Base-by-base conservation (phyloP, 2,329 filamentous ascomycete genomes). In the Fusarium neocosmosporiellum region DNA sequence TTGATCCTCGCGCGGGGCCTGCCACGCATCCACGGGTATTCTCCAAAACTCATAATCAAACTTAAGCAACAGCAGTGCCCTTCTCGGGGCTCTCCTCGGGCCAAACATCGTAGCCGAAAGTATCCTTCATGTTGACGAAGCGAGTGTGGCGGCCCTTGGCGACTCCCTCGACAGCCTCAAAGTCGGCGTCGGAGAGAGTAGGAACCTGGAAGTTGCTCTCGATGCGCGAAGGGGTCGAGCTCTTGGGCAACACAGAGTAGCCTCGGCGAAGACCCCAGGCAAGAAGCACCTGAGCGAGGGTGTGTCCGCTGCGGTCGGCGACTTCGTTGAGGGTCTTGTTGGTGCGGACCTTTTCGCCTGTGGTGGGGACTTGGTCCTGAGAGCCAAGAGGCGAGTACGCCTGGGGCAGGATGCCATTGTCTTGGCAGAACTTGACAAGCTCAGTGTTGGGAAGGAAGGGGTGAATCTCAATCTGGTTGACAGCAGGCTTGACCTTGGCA, bases 81-180 rank as follows among this genome's bases (percentile, higher is more conserved):
- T 72, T 69, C 65, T 72, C 71, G 11, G 39, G 50, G 9, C 54
- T 69, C 84, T 91, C 89, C 77, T 91, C 88, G 0, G 90, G 86
- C 90, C 90, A 92, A 58, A 94, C 88, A 75, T 94, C 86, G 79
- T 92, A 93, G 8, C 92, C 92, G 80, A 94, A 94, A 1, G 91
- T 93, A 73, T 93, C 92, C 86, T 93, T 94, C 92, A 94, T 94
- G 84, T 94, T 94, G 67, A 94, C 92, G 78, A 94, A 94, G 39
- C 92, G 89, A 29, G 88, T 89, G 81, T 93, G 90, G 59, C 92
- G 86, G 37, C 90, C 89, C 79, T 89, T 86, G 50, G 76, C 76
- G 58, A 78, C 76, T 33, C 68, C 68, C 70, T 82, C 80, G 50
- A 82, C 80, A 20, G 79, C 81, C 79, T 84, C 75, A 73, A 86